Evolutionary conservation across 1,284 basidiomycete species (phyloP), one percentile per base, ranked within the genome.

Genomic region (Melampsora americana): DNA sequence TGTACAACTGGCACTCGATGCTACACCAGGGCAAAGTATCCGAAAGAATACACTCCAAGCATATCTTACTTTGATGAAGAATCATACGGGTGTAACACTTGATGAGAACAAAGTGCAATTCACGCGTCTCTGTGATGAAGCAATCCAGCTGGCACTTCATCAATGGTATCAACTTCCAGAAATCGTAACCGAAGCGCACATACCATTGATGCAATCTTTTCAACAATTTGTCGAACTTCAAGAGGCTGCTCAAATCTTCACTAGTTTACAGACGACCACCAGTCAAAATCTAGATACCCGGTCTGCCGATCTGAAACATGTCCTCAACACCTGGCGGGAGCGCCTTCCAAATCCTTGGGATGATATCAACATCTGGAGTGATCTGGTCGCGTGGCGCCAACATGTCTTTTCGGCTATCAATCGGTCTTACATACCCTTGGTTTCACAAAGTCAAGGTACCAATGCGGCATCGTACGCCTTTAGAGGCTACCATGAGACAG

Each of bases 401-500:
- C 97, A 89, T 80, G 87, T 89, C 77, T 89, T 89, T 83, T 88
- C 91, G 79, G 92, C 93, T n/a, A 96, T 99, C 85, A 99, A 99
- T 83, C 92, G 92, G 82, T 89, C 92, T 0, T 99, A 99, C 80
- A 89, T 99, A 66, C 96, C 96, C 7, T 88, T 99, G 74, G 93
- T 95, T 78, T 84, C 84, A 16, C 86, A 85, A 77, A 82, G 81
- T 46, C 88, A 88, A 80, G 82, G 82, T 32, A 80, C 80, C 11
- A 92, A 90, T 78, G 85, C 85, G 35, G 85, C 85, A 48, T 98
- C 95, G 1, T 93, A 90, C 82, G 96, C 95, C 5, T 99, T 94
- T 84, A 88, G 97, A 72, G 97, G 96, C n/a, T 99, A 93, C 83
- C 97, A 99, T 82, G 96, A 99, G 86, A 99, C 95, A 0, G 96